phyloP scores from a whole-genome alignment of 169 alveolate genomes.

The Sarcocystis neurona region DNA sequence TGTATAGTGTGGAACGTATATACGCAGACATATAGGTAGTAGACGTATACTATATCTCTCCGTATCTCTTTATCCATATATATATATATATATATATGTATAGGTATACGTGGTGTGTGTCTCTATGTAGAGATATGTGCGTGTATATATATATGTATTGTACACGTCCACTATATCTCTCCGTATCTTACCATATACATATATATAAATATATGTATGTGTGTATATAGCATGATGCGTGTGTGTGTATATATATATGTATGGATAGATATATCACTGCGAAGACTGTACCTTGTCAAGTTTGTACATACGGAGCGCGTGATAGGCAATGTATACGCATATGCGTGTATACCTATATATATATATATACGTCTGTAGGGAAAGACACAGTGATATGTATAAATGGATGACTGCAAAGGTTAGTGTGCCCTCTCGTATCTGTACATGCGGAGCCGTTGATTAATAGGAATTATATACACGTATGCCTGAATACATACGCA shows the following conservation, averaged over 20 bases:
- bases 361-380: neutral
- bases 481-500: too few species aligned
- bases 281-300: too few species aligned
- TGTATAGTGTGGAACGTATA: too few species aligned
- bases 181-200: too few species aligned
- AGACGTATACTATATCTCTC: neutral
- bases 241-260: neutral
- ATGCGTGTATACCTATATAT: neutral
- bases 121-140: neutral
- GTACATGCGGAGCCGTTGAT: too few species aligned
- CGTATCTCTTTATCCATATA: neutral
- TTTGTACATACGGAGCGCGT: constrained; percentile 8
- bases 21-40: too few species aligned
- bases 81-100: neutral
- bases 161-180: too few species aligned
- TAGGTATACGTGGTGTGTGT: neutral
- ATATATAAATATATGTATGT: neutral
- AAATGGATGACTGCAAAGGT: neutral
- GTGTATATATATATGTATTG: too few species aligned
- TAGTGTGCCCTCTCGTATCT: too few species aligned
- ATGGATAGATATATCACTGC: neutral
- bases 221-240: neutral
- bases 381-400: neutral
- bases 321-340: too few species aligned
- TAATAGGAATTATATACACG: too few species aligned